These are phyloP conservation scores for Candida sanyaensis DNA, from an alignment of 1,139 yeast genomes.

Conservation along the genomic window DNA sequence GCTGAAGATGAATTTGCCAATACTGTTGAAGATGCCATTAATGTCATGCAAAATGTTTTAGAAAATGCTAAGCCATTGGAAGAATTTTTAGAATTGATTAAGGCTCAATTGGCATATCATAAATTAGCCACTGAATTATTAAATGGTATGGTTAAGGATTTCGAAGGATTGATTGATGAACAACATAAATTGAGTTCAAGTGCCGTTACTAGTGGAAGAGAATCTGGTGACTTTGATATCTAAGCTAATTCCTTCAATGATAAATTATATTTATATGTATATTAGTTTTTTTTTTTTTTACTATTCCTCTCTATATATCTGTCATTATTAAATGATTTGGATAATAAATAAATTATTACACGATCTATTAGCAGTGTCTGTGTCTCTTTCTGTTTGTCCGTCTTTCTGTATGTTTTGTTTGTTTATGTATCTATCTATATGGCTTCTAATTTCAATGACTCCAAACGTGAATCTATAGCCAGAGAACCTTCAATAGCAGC, in stretches of 20 bases:
- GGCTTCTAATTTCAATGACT: constrained; percentile 34
- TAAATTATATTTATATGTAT: not conserved
- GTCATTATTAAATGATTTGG: not conserved
- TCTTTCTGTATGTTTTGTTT: not conserved
- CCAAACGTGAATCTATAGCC: constrained; percentile 40
- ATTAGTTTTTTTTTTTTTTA: not conserved
- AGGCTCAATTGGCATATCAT: constrained; percentile 84
- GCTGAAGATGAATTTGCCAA: constrained; percentile 91
- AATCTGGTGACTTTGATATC: constrained; percentile 49
- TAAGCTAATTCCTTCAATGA: constrained; percentile 14
- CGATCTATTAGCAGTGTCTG: not conserved
- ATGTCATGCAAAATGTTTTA: constrained; percentile 80
- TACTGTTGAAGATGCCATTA: constrained; percentile 86
- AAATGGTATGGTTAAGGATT: constrained; percentile 64
- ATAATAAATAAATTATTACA: not conserved
- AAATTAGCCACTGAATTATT: constrained; percentile 73
- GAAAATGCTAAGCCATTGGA: constrained; percentile 73
- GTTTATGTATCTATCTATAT: constrained; percentile 15
- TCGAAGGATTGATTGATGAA: constrained; percentile 62
- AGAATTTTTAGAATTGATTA: constrained; percentile 67
- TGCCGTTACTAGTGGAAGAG: constrained; percentile 25
- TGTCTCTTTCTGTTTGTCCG: not conserved
- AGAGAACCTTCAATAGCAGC: constrained; percentile 36
- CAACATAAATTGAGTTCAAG: constrained; percentile 23
- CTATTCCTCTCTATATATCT: not conserved